These are phyloP conservation scores for Berberis vulgaris DNA, from an alignment of 164 flowering plant genomes.

Conservation along the genomic window DNA sequence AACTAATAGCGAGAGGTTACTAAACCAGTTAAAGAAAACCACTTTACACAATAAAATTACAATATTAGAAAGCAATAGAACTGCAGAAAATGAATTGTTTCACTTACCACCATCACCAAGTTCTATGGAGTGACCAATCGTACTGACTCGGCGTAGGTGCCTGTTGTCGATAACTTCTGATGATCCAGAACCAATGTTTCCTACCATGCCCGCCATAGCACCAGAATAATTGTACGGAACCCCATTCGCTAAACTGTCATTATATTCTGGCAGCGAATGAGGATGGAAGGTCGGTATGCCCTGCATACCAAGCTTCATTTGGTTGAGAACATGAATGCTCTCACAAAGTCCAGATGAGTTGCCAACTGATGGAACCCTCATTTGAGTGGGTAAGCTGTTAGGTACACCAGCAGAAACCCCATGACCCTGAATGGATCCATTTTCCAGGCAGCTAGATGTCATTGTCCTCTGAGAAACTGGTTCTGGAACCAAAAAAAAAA, in stretches of 20 bases:
- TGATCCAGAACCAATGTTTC: constrained; percentile 22
- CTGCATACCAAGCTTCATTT: constrained; percentile 37
- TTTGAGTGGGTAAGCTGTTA: constrained; percentile 35
- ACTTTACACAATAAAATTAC: background rate
- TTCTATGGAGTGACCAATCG: constrained; percentile 40
- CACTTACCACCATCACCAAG: constrained; percentile 43
- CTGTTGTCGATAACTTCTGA: constrained; percentile 36
- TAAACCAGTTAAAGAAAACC: background rate
- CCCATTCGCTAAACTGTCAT: constrained; percentile 38
- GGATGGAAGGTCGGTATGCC: constrained; percentile 37
- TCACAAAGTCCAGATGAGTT: constrained; percentile 33
- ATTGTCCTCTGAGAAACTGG: constrained; percentile 23
- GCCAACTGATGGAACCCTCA: constrained; percentile 32
- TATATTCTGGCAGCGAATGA: constrained; percentile 62
- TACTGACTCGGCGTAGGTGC: constrained; percentile 30
- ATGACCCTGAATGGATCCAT: constrained; percentile 30
- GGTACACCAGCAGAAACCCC: constrained; percentile 43
- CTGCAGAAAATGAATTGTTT: background rate
- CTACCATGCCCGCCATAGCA: constrained; percentile 15
- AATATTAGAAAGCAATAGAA: background rate
- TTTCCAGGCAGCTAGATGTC: constrained; percentile 30
- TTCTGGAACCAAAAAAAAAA: constrained; percentile 21
- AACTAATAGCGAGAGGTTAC: background rate
- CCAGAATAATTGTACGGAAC: constrained; percentile 35
- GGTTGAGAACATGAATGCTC: constrained; percentile 29